Base-by-base conservation (phyloP, 192 early-diverging fungal species). In the Gigaspora rosea region DNA sequence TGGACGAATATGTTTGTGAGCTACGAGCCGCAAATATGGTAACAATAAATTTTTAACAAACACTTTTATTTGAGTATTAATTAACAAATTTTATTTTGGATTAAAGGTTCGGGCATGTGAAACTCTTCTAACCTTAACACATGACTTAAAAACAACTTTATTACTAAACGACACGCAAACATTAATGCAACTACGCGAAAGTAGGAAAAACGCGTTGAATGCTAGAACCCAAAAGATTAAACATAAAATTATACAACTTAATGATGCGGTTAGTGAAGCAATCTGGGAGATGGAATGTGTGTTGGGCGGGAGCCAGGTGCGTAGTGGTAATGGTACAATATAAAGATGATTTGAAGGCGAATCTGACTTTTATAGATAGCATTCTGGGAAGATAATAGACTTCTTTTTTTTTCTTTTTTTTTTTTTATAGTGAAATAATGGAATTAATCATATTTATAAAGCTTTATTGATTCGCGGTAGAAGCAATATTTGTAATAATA, bases 231-330 rank as follows among this genome's bases (percentile, higher is more conserved):
- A 51, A 41, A 76, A 76, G n/a, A 76, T 76, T 36, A 76, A 76
- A 67, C n/a, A 13, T 1, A 76, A 76, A 67, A 48, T 76, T 56
- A 11, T 76, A 48, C 27, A 76, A 41, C 41, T 76, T 36, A 63
- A 76, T 57, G 50, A 76, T 51, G 75, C 27, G 18, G 6, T 76
- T 36, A 56, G 35, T 20, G 50, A 66, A 56, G 75, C 75, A 8
- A 76, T 76, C 56, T 76, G 75, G 75, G 75, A 76, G 56, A 76
- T 76, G 48, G 75, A 76, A 54, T 67, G 75, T 54, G 75, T 63
- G 11, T 56, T 76, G 16, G 75, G 75, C 1, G 75, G 63, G 36
- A 3, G 41, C 41, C 7, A 41, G 27, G 27, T 27, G 1, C 27
- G 27, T 27, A 27, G 27, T 27, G 27, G 27, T 1, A 27, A 27